Evolutionary conservation across 768 basidiomycete genomes (phyloP), one percentile per base, ranked within the genome.

Genomic region (Lanmaoa pseudosensibilis): DNA sequence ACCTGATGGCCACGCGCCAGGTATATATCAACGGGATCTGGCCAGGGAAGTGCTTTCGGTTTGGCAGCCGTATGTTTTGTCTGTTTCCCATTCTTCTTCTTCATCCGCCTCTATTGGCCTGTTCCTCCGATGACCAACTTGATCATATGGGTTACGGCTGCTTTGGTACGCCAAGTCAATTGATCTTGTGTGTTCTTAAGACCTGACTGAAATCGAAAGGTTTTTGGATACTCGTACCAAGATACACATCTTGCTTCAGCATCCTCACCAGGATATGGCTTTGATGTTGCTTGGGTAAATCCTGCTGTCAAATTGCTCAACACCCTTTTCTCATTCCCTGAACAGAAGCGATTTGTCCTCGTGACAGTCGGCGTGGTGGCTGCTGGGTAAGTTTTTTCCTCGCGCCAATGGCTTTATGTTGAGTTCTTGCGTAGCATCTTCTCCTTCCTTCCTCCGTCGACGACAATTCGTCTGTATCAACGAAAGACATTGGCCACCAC

Each of bases 161-260:
- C 76, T 27, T 67, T 90, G 74, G 88, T 88, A 55, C 27, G 81
- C 55, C 9, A n/a, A 18, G 9, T 16, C 15, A 38, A 18, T 39
- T 6, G 11, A 21, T 19, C 16, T 8, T 21, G 27, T 50, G 27
- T 50, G n/a, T 30, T 41, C 5, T 50, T 7, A n/a, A 12, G 6
- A 15, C 25, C 33, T 57, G 32, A 51, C 41, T 30, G 18, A 46
- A 19, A 40, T 23, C 9, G 0, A 48, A 43, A 88, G 88, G 80
- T 90, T 0, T 65, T 89, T 40, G 90, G 88, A 2, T 90, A 86
- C 68, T 90, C 87, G 11, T 90, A 87, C 71, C 80, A 86, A 68
- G 83, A 87, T 68, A 70, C 75, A 0, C 79, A 83, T 60, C 70
- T 84, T 34, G 23, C 64, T 3, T 36, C 75, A n/a, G 73, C 82